Evolutionary conservation across 2,329 filamentous ascomycete species (phyloP).

Genomic region (Aspergillus nomiae): DNA sequence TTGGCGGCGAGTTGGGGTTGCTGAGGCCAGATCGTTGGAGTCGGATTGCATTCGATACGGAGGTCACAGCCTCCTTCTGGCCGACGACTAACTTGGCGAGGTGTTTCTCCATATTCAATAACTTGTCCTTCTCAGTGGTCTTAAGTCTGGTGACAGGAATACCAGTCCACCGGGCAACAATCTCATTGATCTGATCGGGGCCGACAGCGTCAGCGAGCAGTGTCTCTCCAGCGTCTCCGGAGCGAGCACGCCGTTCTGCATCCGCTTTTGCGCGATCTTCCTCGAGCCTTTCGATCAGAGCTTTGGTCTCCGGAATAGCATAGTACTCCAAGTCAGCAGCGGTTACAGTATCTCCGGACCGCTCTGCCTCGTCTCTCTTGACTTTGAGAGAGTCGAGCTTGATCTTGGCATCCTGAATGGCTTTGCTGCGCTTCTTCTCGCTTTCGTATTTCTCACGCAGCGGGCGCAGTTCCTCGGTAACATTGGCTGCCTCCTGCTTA

Average conservation of each 20-base stretch:
- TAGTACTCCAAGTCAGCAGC: conserved; percentile 97
- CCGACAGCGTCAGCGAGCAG: conserved; percentile 93
- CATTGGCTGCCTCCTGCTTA: conserved; percentile 87
- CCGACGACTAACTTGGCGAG: conserved; percentile 85
- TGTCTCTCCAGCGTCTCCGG: conserved; percentile 64
- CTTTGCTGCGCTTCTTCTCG: conserved; percentile 86
- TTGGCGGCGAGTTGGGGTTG: conserved; percentile 96
- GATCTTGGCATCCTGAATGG: conserved; percentile 91
- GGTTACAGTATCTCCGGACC: conserved; percentile 78
- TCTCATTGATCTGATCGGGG: conserved; percentile 98
- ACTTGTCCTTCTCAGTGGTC: conserved; percentile 96
- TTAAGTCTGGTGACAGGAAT: conserved; percentile 93
- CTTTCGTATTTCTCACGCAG: conserved; percentile 93
- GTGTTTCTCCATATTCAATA: conserved; percentile 93
- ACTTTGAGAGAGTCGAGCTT: conserved; percentile 91
- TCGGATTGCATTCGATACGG: conserved; percentile 93
- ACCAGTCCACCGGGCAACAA: conserved; percentile 95
- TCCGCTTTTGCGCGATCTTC: conserved; percentile 77
- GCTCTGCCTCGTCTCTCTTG: conserved; percentile 90
- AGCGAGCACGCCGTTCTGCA: conserved; percentile 58
- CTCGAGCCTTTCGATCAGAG: conserved; percentile 79
- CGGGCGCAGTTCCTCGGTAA: conserved; percentile 88
- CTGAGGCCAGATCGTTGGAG: conserved; percentile 90
- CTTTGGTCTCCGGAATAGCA: conserved; percentile 89
- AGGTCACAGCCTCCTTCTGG: conserved; percentile 88